Percentiles rank a stretch among this genome's conserved stretches.
These are phyloP conservation scores for Schizothecium vesticola DNA, from an alignment of 495 filamentous ascomycete species.

Conservation along the genomic window DNA sequence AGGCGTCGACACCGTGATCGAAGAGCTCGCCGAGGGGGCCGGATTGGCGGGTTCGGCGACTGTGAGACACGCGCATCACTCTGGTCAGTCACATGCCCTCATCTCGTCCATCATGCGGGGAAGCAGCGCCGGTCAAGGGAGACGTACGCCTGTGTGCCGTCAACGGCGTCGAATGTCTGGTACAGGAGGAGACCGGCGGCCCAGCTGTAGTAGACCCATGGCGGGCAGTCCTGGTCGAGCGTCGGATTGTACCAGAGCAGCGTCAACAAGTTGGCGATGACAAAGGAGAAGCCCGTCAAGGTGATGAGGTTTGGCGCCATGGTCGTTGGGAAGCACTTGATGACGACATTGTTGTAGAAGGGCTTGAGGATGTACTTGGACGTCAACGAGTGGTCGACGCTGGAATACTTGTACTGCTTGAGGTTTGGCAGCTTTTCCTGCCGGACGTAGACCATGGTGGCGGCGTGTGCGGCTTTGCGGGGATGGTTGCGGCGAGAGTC, in stretches of 20 bases:
- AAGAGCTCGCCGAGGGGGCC: slow-evolving; percentile 94
- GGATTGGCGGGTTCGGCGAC: slow-evolving; percentile 83
- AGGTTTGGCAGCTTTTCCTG: slow-evolving; percentile 84
- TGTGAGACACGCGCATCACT: slow-evolving; percentile 28
- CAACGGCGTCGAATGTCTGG: slow-evolving; percentile 96
- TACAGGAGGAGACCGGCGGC: slow-evolving; percentile 88
- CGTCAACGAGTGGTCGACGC: slow-evolving; percentile 80
- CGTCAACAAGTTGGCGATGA: slow-evolving; percentile 86
- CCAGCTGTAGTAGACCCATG: slow-evolving; percentile 93
- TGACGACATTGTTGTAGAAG: slow-evolving; percentile 92
- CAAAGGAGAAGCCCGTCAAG: slow-evolving; percentile 82
- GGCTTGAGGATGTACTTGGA: slow-evolving; percentile 93
- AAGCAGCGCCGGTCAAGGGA: background rate
- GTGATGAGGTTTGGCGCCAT: slow-evolving; percentile 92
- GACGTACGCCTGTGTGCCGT: slow-evolving; percentile 84
- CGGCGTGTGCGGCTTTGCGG: slow-evolving; percentile 6
- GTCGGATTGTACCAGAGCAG: slow-evolving; percentile 95
- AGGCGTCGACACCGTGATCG: slow-evolving; percentile 95
- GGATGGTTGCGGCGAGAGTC: background rate
- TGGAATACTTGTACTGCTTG: slow-evolving; percentile 85
- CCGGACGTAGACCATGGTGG: slow-evolving; percentile 75
- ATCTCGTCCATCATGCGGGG: background rate
- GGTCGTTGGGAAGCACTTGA: slow-evolving; percentile 86
- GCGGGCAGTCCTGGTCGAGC: slow-evolving; percentile 85
- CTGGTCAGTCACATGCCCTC: slow-evolving; percentile 1